A percentile compares a stretch with the other conserved stretches of the same genome.
Evolutionary conservation across 164 flowering plant species (phyloP).

Genomic region (Echeveria elegans): DNA sequence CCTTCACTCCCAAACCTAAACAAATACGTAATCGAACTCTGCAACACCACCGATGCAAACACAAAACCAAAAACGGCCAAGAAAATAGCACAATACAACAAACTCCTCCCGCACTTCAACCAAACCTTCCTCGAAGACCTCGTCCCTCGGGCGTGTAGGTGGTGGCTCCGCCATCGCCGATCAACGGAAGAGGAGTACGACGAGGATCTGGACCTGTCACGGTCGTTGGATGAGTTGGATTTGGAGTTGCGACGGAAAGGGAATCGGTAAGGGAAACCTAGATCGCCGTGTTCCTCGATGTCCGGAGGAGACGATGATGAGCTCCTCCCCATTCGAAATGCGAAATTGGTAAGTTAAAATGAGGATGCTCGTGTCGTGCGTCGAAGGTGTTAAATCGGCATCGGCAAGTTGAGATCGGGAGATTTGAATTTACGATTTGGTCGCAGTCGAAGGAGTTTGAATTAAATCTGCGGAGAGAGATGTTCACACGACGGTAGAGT

Average conservation of each 20-base stretch:
- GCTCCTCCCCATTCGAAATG: slow-evolving; percentile 7
- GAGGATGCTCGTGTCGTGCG: background rate
- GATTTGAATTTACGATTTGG: background rate
- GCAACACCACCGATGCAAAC: slow-evolving; percentile 47
- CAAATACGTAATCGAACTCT: slow-evolving; percentile 47
- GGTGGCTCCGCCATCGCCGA: slow-evolving; percentile 25
- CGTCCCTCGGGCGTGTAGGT: slow-evolving; percentile 23
- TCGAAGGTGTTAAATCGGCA: background rate
- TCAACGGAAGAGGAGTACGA: slow-evolving; percentile 24
- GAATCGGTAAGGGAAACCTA: slow-evolving; percentile 25
- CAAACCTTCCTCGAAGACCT: slow-evolving; percentile 37
- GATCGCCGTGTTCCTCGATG: slow-evolving; percentile 11
- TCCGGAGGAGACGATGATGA: slow-evolving; percentile 10
- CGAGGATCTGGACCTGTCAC: slow-evolving; percentile 11
- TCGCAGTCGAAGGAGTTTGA: too few relatives aligned
- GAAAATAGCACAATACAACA: slow-evolving; percentile 33
- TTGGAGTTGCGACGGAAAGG: slow-evolving; percentile 30
- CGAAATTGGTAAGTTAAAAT: background rate
- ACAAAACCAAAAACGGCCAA: slow-evolving; percentile 41
- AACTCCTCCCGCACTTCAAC: slow-evolving; percentile 24
- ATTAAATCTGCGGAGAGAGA: too few relatives aligned
- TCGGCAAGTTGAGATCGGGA: background rate
- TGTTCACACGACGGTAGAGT: too few relatives aligned
- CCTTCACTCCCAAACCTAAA: slow-evolving; percentile 27
- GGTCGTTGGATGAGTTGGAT: slow-evolving; percentile 5